Evolutionary conservation across 768 basidiomycete species (phyloP), one percentile per base, ranked within the genome.

Genomic region (Amanita subjunquillea): DNA sequence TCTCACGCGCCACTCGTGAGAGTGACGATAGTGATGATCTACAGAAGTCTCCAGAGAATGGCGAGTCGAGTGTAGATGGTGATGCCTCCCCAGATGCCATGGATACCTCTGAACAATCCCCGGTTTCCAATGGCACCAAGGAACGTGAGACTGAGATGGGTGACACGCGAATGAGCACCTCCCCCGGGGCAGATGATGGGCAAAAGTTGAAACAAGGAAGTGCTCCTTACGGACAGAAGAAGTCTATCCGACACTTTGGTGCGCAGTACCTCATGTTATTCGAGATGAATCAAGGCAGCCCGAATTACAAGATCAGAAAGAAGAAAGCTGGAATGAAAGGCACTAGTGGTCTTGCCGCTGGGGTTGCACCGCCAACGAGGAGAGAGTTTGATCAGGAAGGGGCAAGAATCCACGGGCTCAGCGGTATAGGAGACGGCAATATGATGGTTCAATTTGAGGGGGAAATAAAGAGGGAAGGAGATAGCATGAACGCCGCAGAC

Each of bases 241-340:
- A 53, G 36, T 12, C 51, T 38, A 29, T 15, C 34, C 51, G 43
- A 25, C 38, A 53, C 44, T 53, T 53, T 76, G 83, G 54, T 75
- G 80, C 69, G 20, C 69, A 80, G 13, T 78, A 85, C 67, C 79
- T 84, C 64, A 75, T 74, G 25, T 77, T 79, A 64, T 77, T 87
- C 62, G 79, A 85, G n/a, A 69, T 91, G 43, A 85, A 91, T 49
- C 86, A 89, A 64, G 91, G 91, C 12, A 85, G 80, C 55, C 85
- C 91, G 4, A 79, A 81, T 3, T 96, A 96, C 73, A 96, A 96
- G 69, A 85, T 88, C 61, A 77, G 93, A 25, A 78, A 86, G 57
- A 90, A 90, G 73, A 90, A 87, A 65, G 74, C 75, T 32, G 51
- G 51, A 15, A 64, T 69, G 30, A 79, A 77, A 53, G 56, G 59